Conservation (phyloP, 1,139 yeast species). For the Pichia sp. region DNA sequence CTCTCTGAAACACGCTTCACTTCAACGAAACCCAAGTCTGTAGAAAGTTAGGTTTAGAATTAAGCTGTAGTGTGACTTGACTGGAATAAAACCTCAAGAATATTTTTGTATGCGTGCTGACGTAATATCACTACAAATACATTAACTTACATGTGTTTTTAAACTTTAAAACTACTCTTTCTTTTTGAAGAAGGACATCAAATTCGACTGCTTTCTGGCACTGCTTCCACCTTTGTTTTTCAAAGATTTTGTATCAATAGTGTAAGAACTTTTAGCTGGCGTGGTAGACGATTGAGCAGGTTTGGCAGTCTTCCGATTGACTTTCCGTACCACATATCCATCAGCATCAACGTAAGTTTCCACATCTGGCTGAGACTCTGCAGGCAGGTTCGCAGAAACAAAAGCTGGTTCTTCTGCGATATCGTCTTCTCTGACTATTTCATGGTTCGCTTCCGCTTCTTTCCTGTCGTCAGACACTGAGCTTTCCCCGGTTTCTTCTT, state of each 20-base stretch:
- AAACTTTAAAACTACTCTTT: slow-evolving; percentile 12
- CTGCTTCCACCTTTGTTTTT: slow-evolving; percentile 8
- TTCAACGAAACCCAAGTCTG: no score
- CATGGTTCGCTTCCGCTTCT: neutral
- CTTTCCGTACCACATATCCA: slow-evolving; percentile 15
- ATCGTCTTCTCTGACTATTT: no score
- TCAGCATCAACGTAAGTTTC: slow-evolving; percentile 17
- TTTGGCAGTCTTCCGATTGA: slow-evolving; percentile 5
- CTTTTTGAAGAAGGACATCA: slow-evolving; percentile 32
- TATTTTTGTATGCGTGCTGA: neutral
- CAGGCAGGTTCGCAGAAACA: neutral
- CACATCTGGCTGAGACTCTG: slow-evolving; percentile 9
- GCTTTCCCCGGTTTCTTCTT: neutral
- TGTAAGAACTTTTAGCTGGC: slow-evolving; percentile 4
- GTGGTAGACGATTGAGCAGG: neutral
- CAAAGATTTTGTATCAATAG: slow-evolving; percentile 9
- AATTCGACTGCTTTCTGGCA: slow-evolving; percentile 27
- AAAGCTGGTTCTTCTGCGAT: neutral
- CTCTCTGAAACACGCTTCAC: neutral
- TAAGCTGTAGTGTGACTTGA: no score
- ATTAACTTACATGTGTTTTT: neutral
- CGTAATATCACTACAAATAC: neutral
- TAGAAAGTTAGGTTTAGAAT: no score
- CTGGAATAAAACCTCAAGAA: no score
- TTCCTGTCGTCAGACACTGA: neutral